Evolutionary conservation across 805 yeast species (phyloP).

Genomic region (Blastobotrys peoriensis): DNA sequence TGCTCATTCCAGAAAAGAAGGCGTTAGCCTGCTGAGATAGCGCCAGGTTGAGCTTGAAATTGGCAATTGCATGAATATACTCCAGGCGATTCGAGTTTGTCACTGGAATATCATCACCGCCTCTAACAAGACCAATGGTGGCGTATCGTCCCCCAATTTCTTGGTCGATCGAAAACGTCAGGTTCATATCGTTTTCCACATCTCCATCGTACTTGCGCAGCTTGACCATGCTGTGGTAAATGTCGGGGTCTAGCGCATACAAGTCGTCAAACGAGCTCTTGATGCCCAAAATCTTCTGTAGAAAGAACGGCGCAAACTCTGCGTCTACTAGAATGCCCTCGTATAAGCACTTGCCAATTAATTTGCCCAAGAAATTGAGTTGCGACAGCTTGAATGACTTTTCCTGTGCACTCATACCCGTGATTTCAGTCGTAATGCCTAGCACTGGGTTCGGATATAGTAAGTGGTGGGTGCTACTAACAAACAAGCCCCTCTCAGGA

Average conservation of each 20-base stretch:
- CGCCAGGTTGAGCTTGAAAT: constrained; percentile 66
- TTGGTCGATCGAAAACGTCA: constrained; percentile 62
- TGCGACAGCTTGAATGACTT: constrained; percentile 34
- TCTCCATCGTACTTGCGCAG: constrained; percentile 48
- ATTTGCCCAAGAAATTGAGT: constrained; percentile 65
- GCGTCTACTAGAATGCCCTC: constrained; percentile 77
- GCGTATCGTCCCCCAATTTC: constrained; percentile 29
- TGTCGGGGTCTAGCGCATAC: constrained; percentile 57
- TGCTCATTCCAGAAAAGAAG: constrained; percentile 65
- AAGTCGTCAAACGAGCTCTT: constrained; percentile 72
- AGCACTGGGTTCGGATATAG: constrained; percentile 69
- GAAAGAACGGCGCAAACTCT: constrained; percentile 78
- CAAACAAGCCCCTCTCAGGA: constrained; percentile 35
- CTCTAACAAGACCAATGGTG: constrained; percentile 53
- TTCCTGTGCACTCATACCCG: constrained; percentile 8
- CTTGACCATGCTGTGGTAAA: constrained; percentile 60
- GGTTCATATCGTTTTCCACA: constrained; percentile 50
- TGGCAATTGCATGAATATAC: constrained; percentile 71
- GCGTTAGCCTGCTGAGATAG: constrained; percentile 52
- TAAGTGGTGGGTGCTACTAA: constrained; percentile 46
- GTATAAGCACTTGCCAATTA: constrained; percentile 84
- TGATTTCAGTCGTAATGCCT: constrained; percentile 21
- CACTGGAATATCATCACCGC: constrained; percentile 56
- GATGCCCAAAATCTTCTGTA: constrained; percentile 57
- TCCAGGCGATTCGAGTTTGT: constrained; percentile 55